Conservation (phyloP, 352 stramenopile species). For the Phytophthora pistaciae region DNA sequence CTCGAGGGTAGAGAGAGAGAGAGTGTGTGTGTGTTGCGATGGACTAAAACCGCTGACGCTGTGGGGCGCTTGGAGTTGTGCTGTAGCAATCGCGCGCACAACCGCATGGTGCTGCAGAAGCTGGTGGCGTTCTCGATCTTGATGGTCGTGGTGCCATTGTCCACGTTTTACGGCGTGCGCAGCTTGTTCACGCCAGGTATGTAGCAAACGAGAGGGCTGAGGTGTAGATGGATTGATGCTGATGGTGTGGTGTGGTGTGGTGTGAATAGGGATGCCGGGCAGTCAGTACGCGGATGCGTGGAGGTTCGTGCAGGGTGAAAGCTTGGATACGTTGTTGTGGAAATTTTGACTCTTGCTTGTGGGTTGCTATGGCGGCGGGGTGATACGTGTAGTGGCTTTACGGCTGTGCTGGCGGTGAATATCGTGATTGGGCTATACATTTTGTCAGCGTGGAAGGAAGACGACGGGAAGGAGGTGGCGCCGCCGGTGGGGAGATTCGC, state of each 20-base stretch:
- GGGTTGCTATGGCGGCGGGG: neutral
- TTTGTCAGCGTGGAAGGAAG: slow-evolving; percentile 72
- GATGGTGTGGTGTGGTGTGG: neutral
- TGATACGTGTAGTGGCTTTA: slow-evolving; percentile 58
- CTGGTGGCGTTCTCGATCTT: slow-evolving; percentile 75
- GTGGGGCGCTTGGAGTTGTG: neutral
- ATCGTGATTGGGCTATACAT: slow-evolving; percentile 84
- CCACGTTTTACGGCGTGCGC: slow-evolving; percentile 71
- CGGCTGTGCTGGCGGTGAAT: slow-evolving; percentile 78
- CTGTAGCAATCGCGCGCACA: slow-evolving; percentile 74
- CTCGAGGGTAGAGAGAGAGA: neutral
- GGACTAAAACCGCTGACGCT: neutral
- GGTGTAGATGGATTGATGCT: neutral
- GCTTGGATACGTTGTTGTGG: neutral
- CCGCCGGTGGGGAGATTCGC: slow-evolving; percentile 69
- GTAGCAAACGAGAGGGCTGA: neutral
- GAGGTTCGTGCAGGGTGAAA: slow-evolving; percentile 46
- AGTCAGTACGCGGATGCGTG: slow-evolving; percentile 70
- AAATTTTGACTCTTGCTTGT: neutral
- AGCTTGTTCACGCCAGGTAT: slow-evolving; percentile 57
- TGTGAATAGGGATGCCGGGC: slow-evolving; percentile 27
- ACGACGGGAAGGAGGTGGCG: slow-evolving; percentile 59
- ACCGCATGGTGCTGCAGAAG: slow-evolving; percentile 78
- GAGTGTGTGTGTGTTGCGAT: too few relatives aligned
- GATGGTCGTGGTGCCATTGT: slow-evolving; percentile 70